A percentile compares a stretch with the other conserved stretches of the same genome.
These are phyloP conservation scores for Orbilia brochopaga DNA, from an alignment of 2,329 filamentous ascomycete genomes.

Conservation along the genomic window DNA sequence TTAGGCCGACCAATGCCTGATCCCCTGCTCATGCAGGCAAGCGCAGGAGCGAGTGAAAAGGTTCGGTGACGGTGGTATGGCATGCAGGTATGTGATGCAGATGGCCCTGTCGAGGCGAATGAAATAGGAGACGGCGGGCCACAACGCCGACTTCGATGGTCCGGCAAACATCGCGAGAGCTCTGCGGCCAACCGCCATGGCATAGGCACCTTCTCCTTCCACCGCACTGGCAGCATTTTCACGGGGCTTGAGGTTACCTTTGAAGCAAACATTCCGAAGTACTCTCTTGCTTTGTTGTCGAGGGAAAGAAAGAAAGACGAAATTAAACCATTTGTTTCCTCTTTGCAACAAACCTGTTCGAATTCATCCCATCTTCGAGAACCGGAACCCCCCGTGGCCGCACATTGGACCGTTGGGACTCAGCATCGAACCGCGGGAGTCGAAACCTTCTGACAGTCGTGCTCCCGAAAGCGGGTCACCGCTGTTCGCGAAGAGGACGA, in stretches of 20 bases:
- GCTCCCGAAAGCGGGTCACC: constrained; percentile 27
- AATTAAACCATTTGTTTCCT: constrained; percentile 16
- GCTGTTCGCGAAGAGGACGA: constrained; percentile 44
- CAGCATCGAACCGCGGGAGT: constrained; percentile 11
- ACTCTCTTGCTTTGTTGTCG: constrained; percentile 4
- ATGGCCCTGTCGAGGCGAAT: constrained; percentile 15
- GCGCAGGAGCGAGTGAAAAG: constrained; percentile 15
- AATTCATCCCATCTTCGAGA: constrained; percentile 20
- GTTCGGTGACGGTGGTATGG: constrained; percentile 14
- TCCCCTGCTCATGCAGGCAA: constrained; percentile 40
- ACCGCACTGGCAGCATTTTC: neutral
- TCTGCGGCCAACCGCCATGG: neutral
- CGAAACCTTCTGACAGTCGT: neutral
- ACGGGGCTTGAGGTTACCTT: constrained; percentile 15
- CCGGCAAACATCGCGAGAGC: constrained; percentile 28
- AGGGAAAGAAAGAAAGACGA: neutral
- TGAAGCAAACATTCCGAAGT: too few species aligned
- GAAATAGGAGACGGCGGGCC: constrained; percentile 32
- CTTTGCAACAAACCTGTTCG: neutral
- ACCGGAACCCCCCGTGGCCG: neutral
- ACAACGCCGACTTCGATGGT: constrained; percentile 9
- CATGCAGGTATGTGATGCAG: constrained; percentile 36
- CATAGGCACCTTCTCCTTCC: neutral
- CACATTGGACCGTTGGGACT: constrained; percentile 7
- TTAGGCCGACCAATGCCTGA: constrained; percentile 32